phyloP scores from a whole-genome alignment of 306 rosid species.

The Oemleria cerasiformis region DNA sequence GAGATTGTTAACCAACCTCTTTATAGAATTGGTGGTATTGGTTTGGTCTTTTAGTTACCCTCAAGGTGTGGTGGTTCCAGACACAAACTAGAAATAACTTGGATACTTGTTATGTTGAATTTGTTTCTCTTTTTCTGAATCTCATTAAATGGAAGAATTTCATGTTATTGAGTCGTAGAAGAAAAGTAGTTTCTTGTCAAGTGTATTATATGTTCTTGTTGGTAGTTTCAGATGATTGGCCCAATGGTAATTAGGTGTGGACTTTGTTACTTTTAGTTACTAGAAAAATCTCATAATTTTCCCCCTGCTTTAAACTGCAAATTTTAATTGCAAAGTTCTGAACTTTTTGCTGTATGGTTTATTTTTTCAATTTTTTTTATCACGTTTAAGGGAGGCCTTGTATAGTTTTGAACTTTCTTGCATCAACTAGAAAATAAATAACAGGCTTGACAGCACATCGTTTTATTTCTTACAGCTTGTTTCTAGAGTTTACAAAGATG shows the following conservation, averaged over 20 bases:
- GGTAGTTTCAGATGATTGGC: not conserved
- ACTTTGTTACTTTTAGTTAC: not conserved
- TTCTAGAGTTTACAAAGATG: slow-evolving; percentile 72
- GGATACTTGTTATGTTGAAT: not conserved
- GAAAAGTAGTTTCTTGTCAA: not conserved
- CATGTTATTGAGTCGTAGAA: too few species aligned
- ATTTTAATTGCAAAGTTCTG: not conserved
- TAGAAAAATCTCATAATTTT: not conserved
- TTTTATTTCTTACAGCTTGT: slow-evolving; percentile 56
- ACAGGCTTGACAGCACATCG: not conserved
- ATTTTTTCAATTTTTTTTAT: not conserved
- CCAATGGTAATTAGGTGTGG: not conserved
- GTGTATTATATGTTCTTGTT: not conserved
- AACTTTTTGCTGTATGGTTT: not conserved
- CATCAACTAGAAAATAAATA: not conserved
- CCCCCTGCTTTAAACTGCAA: not conserved
- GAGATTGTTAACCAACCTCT: not conserved
- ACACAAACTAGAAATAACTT: not conserved
- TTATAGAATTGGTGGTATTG: not conserved
- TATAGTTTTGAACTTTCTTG: not conserved
- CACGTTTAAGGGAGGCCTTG: not conserved
- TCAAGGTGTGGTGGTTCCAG: not conserved
- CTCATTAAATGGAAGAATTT: too few species aligned
- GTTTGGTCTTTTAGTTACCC: not conserved
- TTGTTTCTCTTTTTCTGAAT: too few species aligned